These are phyloP conservation scores for Metarhizium rileyi DNA, from an alignment of 2,329 filamentous ascomycete species.

Conservation along the genomic window DNA sequence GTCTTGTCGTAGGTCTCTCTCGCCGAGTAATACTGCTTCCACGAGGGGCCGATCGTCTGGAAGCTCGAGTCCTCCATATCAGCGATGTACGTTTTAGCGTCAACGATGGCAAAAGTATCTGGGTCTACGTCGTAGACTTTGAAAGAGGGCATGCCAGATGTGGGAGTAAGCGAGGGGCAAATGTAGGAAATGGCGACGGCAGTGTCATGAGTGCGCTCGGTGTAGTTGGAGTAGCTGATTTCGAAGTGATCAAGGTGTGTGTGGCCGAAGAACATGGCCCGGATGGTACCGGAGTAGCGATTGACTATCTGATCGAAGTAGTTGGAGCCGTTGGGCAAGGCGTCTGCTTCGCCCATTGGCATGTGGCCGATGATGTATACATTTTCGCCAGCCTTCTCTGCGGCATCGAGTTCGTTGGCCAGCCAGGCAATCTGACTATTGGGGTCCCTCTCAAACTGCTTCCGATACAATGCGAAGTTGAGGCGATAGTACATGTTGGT, in stretches of 20 bases:
- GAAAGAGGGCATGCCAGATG: slow-evolving; percentile 44
- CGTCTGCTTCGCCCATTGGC: slow-evolving; percentile 37
- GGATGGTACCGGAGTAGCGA: slow-evolving; percentile 43
- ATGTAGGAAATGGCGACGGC: slow-evolving; percentile 42
- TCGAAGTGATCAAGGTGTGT: slow-evolving; percentile 47
- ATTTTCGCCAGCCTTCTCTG: slow-evolving; percentile 39
- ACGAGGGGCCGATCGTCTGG: slow-evolving; percentile 32
- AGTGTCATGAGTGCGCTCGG: slow-evolving; percentile 26
- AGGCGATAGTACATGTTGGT: slow-evolving; percentile 50
- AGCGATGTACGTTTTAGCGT: slow-evolving; percentile 43
- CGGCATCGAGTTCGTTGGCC: slow-evolving; percentile 39
- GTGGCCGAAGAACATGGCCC: slow-evolving; percentile 46
- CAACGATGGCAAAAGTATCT: slow-evolving; percentile 42
- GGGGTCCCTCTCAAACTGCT: slow-evolving; percentile 37
- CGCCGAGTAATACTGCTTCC: slow-evolving; percentile 46
- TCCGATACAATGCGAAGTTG: slow-evolving; percentile 46
- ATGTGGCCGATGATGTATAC: slow-evolving; percentile 50
- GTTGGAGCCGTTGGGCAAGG: slow-evolving; percentile 40
- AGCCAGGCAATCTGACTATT: slow-evolving; percentile 43
- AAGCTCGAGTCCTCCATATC: slow-evolving; percentile 35
- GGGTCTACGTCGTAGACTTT: slow-evolving; percentile 48
- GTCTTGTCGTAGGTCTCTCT: slow-evolving; percentile 40
- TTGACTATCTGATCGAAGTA: slow-evolving; percentile 42
- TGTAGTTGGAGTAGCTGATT: slow-evolving; percentile 42
- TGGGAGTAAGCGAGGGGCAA: slow-evolving; percentile 42